phyloP scores from a whole-genome alignment of 345 rosid genomes.

The Physaria fendleri region DNA sequence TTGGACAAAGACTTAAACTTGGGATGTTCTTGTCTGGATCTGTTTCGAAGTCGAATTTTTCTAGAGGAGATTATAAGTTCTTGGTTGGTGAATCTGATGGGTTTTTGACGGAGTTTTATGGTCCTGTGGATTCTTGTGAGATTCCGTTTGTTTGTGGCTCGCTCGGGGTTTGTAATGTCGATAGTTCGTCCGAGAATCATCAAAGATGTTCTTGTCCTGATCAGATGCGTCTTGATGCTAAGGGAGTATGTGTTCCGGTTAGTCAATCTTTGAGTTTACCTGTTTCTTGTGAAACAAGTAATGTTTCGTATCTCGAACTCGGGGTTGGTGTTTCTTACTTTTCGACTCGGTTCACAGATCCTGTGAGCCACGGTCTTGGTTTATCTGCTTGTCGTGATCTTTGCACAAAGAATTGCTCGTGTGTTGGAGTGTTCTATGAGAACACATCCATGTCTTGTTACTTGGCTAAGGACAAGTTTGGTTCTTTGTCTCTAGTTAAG shows the following conservation, averaged over 20 bases:
- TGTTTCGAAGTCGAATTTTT: slow-evolving; percentile 37
- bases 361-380: slow-evolving; percentile 34
- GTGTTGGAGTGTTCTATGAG: slow-evolving; percentile 56
- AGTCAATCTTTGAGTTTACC: slow-evolving; percentile 43
- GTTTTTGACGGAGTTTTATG: slow-evolving; percentile 43
- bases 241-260: slow-evolving; percentile 41
- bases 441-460: slow-evolving; percentile 70
- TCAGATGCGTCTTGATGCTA: slow-evolving; percentile 35
- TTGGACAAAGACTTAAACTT: slow-evolving; percentile 47
- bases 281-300: slow-evolving; percentile 43
- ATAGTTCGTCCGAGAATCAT: slow-evolving; percentile 22
- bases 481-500: slow-evolving; percentile 47
- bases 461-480: slow-evolving; percentile 43
- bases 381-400: slow-evolving; percentile 49
- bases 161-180: slow-evolving; percentile 47
- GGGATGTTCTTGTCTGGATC: slow-evolving; percentile 44
- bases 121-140: slow-evolving; percentile 53
- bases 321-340: slow-evolving; percentile 53
- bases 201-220: slow-evolving; percentile 64
- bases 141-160: slow-evolving; percentile 58
- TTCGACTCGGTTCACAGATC: slow-evolving; percentile 44
- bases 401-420: slow-evolving; percentile 59
- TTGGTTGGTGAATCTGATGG: slow-evolving; percentile 42
- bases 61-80: slow-evolving; percentile 60
- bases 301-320: slow-evolving; percentile 41